Conservation (phyloP, 2,329 filamentous ascomycete species). For the Aspergillus melleus region DNA sequence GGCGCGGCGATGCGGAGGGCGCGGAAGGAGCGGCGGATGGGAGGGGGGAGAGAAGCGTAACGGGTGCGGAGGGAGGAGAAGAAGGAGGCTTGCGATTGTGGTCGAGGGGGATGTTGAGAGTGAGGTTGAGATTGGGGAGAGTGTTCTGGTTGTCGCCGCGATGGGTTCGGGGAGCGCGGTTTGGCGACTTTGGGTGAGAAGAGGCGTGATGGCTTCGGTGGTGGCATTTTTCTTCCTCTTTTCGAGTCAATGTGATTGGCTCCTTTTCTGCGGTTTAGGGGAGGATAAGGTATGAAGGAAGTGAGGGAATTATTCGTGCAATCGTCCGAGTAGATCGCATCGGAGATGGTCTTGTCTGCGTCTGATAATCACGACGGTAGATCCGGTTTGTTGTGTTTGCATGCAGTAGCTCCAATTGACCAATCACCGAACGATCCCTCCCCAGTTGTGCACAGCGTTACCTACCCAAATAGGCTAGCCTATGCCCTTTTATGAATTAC, state of each 20-base stretch:
- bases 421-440: neutral
- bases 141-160: neutral
- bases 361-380: too few relatives aligned
- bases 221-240: neutral
- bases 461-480: neutral
- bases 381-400: neutral
- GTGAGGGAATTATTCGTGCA: neutral
- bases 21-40: slow-evolving; percentile 27
- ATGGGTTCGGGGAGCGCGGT: neutral
- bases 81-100: slow-evolving; percentile 13
- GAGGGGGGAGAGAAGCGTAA: slow-evolving; percentile 29
- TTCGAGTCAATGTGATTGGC: too few relatives aligned
- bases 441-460: neutral
- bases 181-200: neutral
- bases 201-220: neutral
- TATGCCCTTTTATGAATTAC: neutral
- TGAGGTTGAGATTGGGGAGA: neutral
- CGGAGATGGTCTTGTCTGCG: too few relatives aligned
- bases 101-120: too few relatives aligned
- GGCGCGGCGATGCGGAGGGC: slow-evolving; percentile 32
- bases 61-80: slow-evolving; percentile 28
- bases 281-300: too few relatives aligned
- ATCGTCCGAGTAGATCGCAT: neutral
- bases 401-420: neutral
- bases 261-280: too few relatives aligned